Evolutionary conservation across 768 basidiomycete genomes (phyloP).

Genomic region (Agrocybe chaxingu): DNA sequence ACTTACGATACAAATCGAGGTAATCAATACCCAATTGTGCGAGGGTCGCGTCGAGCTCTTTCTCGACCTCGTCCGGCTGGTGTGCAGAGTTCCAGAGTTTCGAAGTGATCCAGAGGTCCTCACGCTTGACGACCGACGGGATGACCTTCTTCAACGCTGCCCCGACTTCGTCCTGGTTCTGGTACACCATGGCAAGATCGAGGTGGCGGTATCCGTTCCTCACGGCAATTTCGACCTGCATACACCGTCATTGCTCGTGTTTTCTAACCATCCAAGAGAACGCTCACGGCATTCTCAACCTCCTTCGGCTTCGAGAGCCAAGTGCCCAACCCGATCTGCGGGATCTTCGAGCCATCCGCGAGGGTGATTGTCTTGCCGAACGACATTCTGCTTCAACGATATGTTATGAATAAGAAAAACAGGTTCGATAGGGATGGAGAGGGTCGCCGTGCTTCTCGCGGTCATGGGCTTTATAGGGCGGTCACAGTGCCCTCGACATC

Average conservation of each 20-base stretch:
- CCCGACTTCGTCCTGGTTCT: conserved; percentile 78
- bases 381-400: conserved; percentile 25
- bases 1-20: conserved; percentile 76
- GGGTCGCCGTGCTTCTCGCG: no score
- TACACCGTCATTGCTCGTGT: conserved; percentile 1
- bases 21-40: conserved; percentile 70
- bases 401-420: no score
- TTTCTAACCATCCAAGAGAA: not conserved
- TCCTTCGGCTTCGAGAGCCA: conserved; percentile 77
- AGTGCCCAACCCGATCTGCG: conserved; percentile 80
- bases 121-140: conserved; percentile 72
- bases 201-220: conserved; percentile 80
- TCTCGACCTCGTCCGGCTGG: conserved; percentile 62
- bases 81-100: conserved; percentile 84
- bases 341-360: conserved; percentile 49
- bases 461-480: no score
- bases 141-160: conserved; percentile 74
- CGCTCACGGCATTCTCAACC: conserved; percentile 64
- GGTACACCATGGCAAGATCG: conserved; percentile 78
- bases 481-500: no score
- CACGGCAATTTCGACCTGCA: conserved; percentile 72
- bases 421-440: no score
- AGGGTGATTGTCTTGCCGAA: conserved; percentile 39
- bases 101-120: conserved; percentile 78
- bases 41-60: conserved; percentile 75